These are phyloP conservation scores for Cornus florida DNA, from an alignment of 148 eudicot genomes.

Conservation along the genomic window DNA sequence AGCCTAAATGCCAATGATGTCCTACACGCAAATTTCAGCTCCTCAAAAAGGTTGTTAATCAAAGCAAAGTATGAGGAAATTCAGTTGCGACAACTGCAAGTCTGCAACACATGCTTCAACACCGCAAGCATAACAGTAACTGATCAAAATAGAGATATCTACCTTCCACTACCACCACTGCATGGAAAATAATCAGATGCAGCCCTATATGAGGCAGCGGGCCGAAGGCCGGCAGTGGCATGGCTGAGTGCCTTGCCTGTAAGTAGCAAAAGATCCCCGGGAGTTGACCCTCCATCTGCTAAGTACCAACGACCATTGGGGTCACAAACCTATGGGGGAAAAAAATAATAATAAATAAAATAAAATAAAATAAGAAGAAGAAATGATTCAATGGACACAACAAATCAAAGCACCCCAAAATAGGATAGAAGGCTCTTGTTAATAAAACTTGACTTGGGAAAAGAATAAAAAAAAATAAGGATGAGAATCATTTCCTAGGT, in stretches of 20 bases:
- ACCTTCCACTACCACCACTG: conserved; percentile 64
- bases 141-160: conserved; percentile 8
- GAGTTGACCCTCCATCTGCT: conserved; percentile 67
- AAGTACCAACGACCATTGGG: conserved; percentile 91
- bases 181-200: conserved; percentile 44
- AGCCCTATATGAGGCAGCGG: conserved; percentile 71
- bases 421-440: background rate
- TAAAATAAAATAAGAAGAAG: too few species aligned
- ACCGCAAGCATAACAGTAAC: conserved; percentile 13
- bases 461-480: too few species aligned
- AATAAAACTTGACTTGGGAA: too few species aligned
- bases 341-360: conserved; percentile 10
- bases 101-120: background rate
- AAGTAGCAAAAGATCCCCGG: conserved; percentile 70
- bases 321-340: conserved; percentile 69
- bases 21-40: conserved; percentile 45
- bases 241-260: conserved; percentile 91
- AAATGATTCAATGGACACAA: conserved; percentile 25
- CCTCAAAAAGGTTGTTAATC: background rate
- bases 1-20: conserved; percentile 81
- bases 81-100: background rate
- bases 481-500: background rate
- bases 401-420: background rate
- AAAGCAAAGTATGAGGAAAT: conserved; percentile 5
- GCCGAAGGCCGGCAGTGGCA: conserved; percentile 88